Base-by-base conservation (phyloP, 1,284 basidiomycete species). In the Cryptococcus sp. region DNA sequence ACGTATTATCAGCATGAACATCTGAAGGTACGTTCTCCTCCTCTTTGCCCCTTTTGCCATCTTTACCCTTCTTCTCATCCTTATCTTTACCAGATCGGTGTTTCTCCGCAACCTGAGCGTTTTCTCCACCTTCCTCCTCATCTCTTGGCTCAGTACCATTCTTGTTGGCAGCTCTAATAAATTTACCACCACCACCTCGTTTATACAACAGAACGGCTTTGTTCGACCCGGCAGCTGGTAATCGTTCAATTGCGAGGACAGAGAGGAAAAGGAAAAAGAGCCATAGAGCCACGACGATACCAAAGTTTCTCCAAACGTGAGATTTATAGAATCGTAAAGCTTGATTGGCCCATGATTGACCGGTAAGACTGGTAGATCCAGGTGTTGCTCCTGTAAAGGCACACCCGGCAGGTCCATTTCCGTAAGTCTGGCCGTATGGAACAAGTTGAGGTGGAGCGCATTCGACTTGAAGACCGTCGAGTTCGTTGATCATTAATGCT, bases 271-370 rank as follows among this genome's bases (percentile, higher is more conserved):
- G 31, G 32, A 59, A 55, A 54, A 65, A 48, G 34, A 76, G 46
- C 55, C 73, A 74, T 35, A 77, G 68, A 7, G 65, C 67, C 7
- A 78, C 57, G 49, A 80, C 63, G 56, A 81, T 76, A 41, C 74
- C 79, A 41, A 80, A 74, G 64, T 81, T 80, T 56, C 78, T 69
- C 77, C 79, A 80, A 15, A 79, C 65, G 56, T 78, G 70, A 10
- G 55, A 48, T 46, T 64, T 63, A 53, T 64, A 60, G 66, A 79
- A 80, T 10, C 65, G 59, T 52, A 79, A 77, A 14, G 72, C 66
- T 7, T 64, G 57, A 6, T 66, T 49, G 36, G 77, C 60, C 55
- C 78, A 81, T 35, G 57, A 63, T 30, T 64, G 65, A 31, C 78
- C 79, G 1, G 59, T 55, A 6, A 80, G 64, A 37, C 61, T 57